Percentiles rank a stretch among this genome's conserved stretches.
Conservation (phyloP, 2,329 filamentous ascomycete species). For the Incumbomyces delicatus region DNA sequence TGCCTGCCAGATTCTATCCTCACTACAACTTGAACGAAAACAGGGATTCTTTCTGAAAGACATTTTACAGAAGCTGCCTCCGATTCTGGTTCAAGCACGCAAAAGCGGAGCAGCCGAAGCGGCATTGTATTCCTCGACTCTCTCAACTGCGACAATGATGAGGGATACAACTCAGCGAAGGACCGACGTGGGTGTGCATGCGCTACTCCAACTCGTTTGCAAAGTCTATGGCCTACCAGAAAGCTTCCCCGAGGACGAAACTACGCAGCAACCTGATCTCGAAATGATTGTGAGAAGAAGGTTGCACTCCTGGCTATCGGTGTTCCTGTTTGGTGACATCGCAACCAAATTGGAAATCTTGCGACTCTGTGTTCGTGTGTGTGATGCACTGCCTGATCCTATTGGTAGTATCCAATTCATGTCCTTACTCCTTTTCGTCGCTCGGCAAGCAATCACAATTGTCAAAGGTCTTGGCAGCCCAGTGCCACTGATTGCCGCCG, state of each 20-base stretch:
- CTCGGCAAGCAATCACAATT: constrained; percentile 64
- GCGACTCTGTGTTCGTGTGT: constrained; percentile 83
- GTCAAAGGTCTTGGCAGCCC: constrained; percentile 36
- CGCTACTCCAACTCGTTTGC: constrained; percentile 31
- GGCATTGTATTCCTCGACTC: constrained; percentile 83
- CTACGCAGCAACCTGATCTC: background rate
- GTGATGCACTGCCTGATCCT: constrained; percentile 87
- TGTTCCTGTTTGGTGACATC: constrained; percentile 59
- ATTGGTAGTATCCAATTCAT: constrained; percentile 82
- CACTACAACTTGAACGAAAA: constrained; percentile 72
- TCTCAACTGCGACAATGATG: constrained; percentile 41
- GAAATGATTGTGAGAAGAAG: constrained; percentile 11
- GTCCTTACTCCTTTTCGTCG: constrained; percentile 69
- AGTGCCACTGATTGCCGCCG: constrained; percentile 34
- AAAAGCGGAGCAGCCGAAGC: constrained; percentile 92
- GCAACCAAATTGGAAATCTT: constrained; percentile 78
- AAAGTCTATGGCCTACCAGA: constrained; percentile 34
- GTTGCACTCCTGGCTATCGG: constrained; percentile 36
- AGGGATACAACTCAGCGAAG: constrained; percentile 12
- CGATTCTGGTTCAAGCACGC: constrained; percentile 77
- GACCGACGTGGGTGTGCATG: constrained; percentile 31
- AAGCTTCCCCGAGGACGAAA: background rate
- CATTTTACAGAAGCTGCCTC: constrained; percentile 70
- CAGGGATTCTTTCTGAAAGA: constrained; percentile 85
- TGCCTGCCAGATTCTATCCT: constrained; percentile 74